Percentiles rank a stretch among this genome's conserved stretches.
phyloP scores from a whole-genome alignment of 2,329 filamentous ascomycete species.

The Phyllosticta capitalensis region DNA sequence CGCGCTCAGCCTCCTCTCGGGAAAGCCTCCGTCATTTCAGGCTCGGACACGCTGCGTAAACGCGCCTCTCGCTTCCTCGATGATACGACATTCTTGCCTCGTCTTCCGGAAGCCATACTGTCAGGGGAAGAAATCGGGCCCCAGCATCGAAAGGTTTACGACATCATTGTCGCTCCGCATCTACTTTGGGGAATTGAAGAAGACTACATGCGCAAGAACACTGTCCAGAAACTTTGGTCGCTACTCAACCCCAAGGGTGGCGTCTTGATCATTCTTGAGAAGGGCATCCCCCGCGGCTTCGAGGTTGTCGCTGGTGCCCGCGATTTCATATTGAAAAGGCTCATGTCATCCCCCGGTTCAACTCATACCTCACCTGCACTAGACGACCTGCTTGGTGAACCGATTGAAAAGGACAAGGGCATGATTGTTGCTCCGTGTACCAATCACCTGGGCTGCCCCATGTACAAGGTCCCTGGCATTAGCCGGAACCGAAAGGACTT shows the following conservation, averaged over 20 bases:
- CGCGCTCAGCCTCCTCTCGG: slow-evolving; percentile 44
- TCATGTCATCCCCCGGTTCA: slow-evolving; percentile 56
- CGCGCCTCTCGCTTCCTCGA: slow-evolving; percentile 69
- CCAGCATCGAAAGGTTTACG: slow-evolving; percentile 62
- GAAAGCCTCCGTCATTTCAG: slow-evolving; percentile 72
- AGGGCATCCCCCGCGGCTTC: slow-evolving; percentile 83
- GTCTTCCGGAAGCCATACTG: slow-evolving; percentile 78
- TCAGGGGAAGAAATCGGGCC: slow-evolving; percentile 37
- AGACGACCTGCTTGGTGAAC: slow-evolving; percentile 26
- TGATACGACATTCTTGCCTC: slow-evolving; percentile 84
- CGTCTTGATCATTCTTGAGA: slow-evolving; percentile 79
- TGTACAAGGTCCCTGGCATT: slow-evolving; percentile 67
- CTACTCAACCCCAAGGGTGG: slow-evolving; percentile 77
- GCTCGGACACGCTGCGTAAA: slow-evolving; percentile 62
- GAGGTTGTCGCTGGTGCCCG: slow-evolving; percentile 83
- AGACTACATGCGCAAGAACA: slow-evolving; percentile 64
- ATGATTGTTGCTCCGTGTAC: slow-evolving; percentile 67
- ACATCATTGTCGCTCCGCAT: slow-evolving; percentile 85
- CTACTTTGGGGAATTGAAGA: slow-evolving; percentile 67
- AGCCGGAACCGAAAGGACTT: slow-evolving; percentile 73
- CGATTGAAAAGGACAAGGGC: slow-evolving; percentile 42
- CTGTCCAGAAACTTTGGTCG: slow-evolving; percentile 83
- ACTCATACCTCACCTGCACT: slow-evolving; percentile 29
- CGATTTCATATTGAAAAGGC: slow-evolving; percentile 64
- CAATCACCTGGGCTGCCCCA: slow-evolving; percentile 78